Evolutionary conservation across 257 asterid genomes (phyloP).

Genomic region (Ajuga chamaepitys): DNA sequence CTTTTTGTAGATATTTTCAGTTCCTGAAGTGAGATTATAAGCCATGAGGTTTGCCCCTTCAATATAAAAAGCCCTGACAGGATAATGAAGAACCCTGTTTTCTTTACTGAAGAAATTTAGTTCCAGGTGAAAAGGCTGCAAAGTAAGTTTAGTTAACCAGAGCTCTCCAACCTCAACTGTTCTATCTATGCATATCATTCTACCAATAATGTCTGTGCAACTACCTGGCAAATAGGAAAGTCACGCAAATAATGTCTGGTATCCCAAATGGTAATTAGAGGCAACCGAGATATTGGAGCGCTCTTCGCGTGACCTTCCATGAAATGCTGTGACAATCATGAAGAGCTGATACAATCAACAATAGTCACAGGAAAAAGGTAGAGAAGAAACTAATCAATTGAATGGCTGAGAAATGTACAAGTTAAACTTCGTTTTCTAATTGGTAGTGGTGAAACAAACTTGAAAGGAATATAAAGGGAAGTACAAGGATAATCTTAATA

Average conservation of each 20-base stretch:
- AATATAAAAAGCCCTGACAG: slow-evolving; percentile 85
- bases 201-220: slow-evolving; percentile 2
- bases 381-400: neutral
- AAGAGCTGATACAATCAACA: slow-evolving; percentile 19
- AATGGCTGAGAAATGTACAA: neutral
- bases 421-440: neutral
- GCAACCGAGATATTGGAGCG: slow-evolving; percentile 94
- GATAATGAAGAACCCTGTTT: slow-evolving; percentile 91
- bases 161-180: slow-evolving; percentile 10
- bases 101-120: slow-evolving; percentile 84
- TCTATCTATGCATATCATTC: slow-evolving; percentile 2
- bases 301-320: slow-evolving; percentile 99
- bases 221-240: slow-evolving; percentile 91
- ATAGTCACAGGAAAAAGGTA: slow-evolving; percentile 3
- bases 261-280: slow-evolving; percentile 76
- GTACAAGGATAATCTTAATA: neutral
- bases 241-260: slow-evolving; percentile 62
- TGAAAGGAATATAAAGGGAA: neutral
- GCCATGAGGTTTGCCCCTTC: slow-evolving; percentile 96
- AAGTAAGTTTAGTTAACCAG: slow-evolving; percentile 26
- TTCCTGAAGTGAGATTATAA: slow-evolving; percentile 84
- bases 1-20: slow-evolving; percentile 82
- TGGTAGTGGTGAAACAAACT: neutral
- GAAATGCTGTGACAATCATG: slow-evolving; percentile 71
- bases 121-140: slow-evolving; percentile 95